Evolutionary conservation across 768 basidiomycete genomes (phyloP), one percentile per base, ranked within the genome.

Genomic region (Daedalea quercina): DNA sequence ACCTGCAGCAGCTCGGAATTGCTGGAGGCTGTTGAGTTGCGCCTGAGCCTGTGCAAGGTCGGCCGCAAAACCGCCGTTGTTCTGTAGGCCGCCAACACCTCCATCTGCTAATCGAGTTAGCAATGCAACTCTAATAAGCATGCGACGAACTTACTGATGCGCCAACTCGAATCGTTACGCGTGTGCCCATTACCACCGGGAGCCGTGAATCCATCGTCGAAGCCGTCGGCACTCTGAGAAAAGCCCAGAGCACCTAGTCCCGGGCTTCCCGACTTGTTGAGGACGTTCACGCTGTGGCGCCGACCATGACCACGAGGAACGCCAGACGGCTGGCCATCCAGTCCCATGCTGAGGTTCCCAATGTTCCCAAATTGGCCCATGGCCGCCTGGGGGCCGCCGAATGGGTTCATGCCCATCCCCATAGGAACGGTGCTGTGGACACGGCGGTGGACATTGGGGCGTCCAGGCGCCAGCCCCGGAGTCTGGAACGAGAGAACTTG

Each of bases 41-140:
- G 94, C 94, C 67, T 97, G 94, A 8, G 96, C 96, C 65, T 95
- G 91, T 2, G 94, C 95, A 23, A 99, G 85, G 66, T 96, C 93
- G 13, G 90, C 79, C 25, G 84, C 78, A 61, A 86, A 84, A 54
- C 76, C 79, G 56, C 77, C 80, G 57, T 78, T 78, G 65, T 58
- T 49, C 53, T 87, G 75, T 12, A 76, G 59, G 41, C 77, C 78
- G 24, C 85, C 85, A 49, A 90, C 85, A 47, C 87, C 86, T 43
- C 87, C 89, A 70, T 87, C 87, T 90, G 55, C 25, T 20, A 51
- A 28, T 43, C 17, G 3, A 44, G 31, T 47, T 25, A n/a, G n/a
- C 19, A 28, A 13, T 25, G 17, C 11, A 17, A 3, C 37, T 15
- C 34, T 33, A 24, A 6, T 7, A 6, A 23, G 9, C 15, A 28